Percentiles rank a stretch among this genome's conserved stretches.
These are phyloP conservation scores for Aspergillus funiculosus DNA, from an alignment of 495 filamentous ascomycete genomes.

Conservation along the genomic window DNA sequence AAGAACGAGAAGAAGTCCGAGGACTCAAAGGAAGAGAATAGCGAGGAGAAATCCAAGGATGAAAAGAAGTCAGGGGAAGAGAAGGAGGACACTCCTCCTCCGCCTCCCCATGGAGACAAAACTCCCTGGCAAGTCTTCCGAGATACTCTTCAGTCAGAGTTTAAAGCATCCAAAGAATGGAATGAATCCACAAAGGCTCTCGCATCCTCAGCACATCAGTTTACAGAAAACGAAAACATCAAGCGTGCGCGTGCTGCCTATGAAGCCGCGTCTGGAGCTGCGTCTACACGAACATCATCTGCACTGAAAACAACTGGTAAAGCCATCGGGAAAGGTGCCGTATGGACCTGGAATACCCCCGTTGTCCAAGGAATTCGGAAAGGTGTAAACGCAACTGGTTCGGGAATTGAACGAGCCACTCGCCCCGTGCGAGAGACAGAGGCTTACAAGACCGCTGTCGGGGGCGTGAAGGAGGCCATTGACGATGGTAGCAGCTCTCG, in stretches of 20 bases:
- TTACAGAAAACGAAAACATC: slow-evolving; percentile 91
- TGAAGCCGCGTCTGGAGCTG: slow-evolving; percentile 70
- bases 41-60: slow-evolving; percentile 28
- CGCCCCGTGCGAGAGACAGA: slow-evolving; percentile 89
- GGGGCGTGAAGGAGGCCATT: slow-evolving; percentile 85
- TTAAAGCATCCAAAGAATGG: slow-evolving; percentile 98
- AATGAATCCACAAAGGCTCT: slow-evolving; percentile 96
- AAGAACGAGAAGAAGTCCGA: slow-evolving; percentile 46
- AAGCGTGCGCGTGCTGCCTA: slow-evolving; percentile 81
- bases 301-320: slow-evolving; percentile 80
- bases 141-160: slow-evolving; percentile 85
- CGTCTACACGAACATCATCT: slow-evolving; percentile 63
- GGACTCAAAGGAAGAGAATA: slow-evolving; percentile 39
- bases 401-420: slow-evolving; percentile 85
- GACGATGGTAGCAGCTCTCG: slow-evolving; percentile 94
- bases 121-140: slow-evolving; percentile 98
- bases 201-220: slow-evolving; percentile 77
- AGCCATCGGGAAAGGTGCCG: slow-evolving; percentile 79
- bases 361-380: slow-evolving; percentile 89
- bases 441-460: slow-evolving; percentile 66
- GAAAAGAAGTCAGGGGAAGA: slow-evolving; percentile 50
- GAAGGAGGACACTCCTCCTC: slow-evolving; percentile 67
- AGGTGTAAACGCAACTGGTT: slow-evolving; percentile 76
- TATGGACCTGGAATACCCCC: slow-evolving; percentile 94
- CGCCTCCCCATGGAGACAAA: slow-evolving; percentile 95